Evolutionary conservation across 345 rosid species (phyloP).

Genomic region (Xanthoceras sorbifolium): DNA sequence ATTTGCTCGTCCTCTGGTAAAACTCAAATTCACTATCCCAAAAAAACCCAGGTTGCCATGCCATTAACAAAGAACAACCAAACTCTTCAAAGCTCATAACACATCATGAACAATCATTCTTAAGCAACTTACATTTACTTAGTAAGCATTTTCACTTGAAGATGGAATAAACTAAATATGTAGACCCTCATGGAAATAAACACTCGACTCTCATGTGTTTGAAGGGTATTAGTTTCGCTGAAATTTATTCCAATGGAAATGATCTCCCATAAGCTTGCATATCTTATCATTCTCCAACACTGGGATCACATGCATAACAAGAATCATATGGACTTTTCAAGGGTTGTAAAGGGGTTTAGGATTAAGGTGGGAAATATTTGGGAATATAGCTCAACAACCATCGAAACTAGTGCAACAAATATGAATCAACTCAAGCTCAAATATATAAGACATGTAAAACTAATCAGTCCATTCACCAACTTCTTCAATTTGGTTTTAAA

Average conservation of each 20-base stretch:
- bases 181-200: conserved; percentile 11
- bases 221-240: conserved; percentile 12
- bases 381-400: too few species aligned
- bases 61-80: neutral
- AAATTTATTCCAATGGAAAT: conserved; percentile 16
- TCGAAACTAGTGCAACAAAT: too few species aligned
- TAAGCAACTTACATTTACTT: neutral
- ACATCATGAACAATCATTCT: neutral
- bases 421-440: too few species aligned
- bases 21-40: neutral
- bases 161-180: conserved; percentile 14
- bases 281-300: conserved; percentile 14
- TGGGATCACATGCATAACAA: conserved; percentile 14
- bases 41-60: neutral
- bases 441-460: too few species aligned
- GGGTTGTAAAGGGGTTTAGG: conserved; percentile 6
- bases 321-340: conserved; percentile 18
- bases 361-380: conserved; percentile 5
- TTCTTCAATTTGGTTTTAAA: conserved; percentile 2
- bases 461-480: neutral
- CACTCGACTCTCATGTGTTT: conserved; percentile 14
- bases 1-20: neutral
- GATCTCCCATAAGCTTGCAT: conserved; percentile 16
- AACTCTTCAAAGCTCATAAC: neutral
- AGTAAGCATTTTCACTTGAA: conserved; percentile 4